These are phyloP conservation scores for Exsudoporus frostii DNA, from an alignment of 768 basidiomycete genomes.

Conservation along the genomic window DNA sequence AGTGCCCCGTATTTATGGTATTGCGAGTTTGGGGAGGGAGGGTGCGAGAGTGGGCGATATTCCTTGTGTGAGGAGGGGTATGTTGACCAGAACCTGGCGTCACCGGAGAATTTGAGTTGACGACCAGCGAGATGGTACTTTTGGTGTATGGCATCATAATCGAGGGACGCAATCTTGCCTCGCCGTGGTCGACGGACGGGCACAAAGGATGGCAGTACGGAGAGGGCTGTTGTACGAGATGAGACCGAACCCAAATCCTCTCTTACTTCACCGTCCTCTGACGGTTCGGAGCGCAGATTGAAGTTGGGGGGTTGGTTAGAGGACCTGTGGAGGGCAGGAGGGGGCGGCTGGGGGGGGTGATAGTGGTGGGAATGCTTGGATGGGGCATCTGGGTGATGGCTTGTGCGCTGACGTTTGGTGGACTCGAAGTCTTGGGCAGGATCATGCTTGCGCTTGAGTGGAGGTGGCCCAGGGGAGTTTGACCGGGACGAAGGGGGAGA, in stretches of 20 bases:
- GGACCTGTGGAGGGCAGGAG: conserved; percentile 17
- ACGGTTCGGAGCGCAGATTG: conserved; percentile 37
- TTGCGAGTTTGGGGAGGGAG: conserved; percentile 60
- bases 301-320: conserved; percentile 22
- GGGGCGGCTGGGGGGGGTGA: conserved; percentile 25
- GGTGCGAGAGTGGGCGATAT: conserved; percentile 58
- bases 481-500: conserved; percentile 45
- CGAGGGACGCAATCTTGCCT: conserved; percentile 44
- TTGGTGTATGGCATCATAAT: conserved; percentile 62
- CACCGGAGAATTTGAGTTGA: conserved; percentile 80
- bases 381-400: conserved; percentile 22
- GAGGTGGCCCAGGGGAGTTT: conserved; percentile 37
- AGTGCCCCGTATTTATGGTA: conserved; percentile 76
- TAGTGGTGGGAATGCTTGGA: conserved; percentile 30
- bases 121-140: conserved; percentile 69
- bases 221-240: conserved; percentile 26
- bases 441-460: conserved; percentile 40
- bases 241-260: conserved; percentile 34
- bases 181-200: conserved; percentile 69
- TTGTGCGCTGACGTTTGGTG: conserved; percentile 33
- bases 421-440: conserved; percentile 23
- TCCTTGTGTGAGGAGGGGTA: conserved; percentile 63
- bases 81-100: conserved; percentile 74
- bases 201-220: conserved; percentile 37
- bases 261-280: conserved; percentile 47